These are phyloP conservation scores for Kwoniella newhampshirensis DNA, from an alignment of 768 basidiomycete genomes.

Conservation along the genomic window DNA sequence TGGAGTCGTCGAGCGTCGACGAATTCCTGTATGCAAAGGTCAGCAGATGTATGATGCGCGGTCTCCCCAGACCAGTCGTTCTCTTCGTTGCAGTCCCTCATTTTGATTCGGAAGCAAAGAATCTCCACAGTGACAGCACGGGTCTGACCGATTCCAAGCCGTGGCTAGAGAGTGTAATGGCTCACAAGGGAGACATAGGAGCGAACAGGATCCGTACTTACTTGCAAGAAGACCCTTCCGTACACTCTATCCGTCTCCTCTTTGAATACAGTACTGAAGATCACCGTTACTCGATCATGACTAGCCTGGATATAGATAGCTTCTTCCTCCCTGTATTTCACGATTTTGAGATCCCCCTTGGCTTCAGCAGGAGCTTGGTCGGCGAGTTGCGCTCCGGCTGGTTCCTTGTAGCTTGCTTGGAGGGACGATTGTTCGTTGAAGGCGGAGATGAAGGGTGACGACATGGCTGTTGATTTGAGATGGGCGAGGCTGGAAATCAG, in stretches of 20 bases:
- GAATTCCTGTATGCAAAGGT: conserved; percentile 69
- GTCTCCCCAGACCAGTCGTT: too few species aligned
- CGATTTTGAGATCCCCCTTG: conserved; percentile 80
- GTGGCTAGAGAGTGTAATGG: too few species aligned
- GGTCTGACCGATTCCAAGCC: too few species aligned
- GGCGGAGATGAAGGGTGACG: conserved; percentile 88
- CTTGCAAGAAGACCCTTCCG: conserved; percentile 98
- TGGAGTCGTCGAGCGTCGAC: conserved; percentile 95
- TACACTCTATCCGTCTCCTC: conserved; percentile 97
- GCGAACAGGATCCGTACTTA: conserved; percentile 55
- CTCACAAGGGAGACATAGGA: too few species aligned
- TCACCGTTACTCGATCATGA: conserved; percentile 92
- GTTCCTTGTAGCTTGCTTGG: conserved; percentile 58
- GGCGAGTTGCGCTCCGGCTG: conserved; percentile 60
- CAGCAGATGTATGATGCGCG: background rate
- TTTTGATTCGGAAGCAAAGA: too few species aligned
- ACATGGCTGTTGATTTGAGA: conserved; percentile 87
- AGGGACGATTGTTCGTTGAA: conserved; percentile 79
- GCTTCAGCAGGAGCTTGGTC: conserved; percentile 36
- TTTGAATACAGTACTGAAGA: conserved; percentile 93
- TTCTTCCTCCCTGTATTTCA: conserved; percentile 95
- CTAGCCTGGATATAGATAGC: conserved; percentile 93
- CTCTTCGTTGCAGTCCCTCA: too few species aligned
- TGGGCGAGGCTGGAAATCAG: conserved; percentile 79
- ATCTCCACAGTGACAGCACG: too few species aligned